Conservation (phyloP, 352 stramenopile species). For the Globisporangium nagaii region DNA sequence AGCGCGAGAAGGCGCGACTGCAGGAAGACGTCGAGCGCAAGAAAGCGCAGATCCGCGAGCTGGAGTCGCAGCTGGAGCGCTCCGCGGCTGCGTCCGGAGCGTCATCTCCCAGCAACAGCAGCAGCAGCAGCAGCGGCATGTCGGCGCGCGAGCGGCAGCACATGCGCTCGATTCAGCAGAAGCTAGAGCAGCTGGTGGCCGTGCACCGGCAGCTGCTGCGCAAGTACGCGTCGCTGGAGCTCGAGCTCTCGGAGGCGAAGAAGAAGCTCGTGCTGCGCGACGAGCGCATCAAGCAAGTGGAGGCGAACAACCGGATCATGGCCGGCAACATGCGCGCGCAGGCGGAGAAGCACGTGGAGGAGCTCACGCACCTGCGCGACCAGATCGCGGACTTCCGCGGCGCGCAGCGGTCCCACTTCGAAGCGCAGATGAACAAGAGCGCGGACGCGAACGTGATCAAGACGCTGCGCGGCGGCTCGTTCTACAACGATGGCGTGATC, state of each 20-base stretch:
- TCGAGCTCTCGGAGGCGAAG: conserved; percentile 82
- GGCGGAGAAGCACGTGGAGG: conserved; percentile 84
- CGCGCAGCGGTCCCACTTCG: conserved; percentile 71
- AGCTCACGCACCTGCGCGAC: conserved; percentile 81
- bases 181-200: conserved; percentile 87
- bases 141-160: conserved; percentile 78
- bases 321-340: conserved; percentile 85
- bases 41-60: conserved; percentile 45
- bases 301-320: conserved; percentile 85
- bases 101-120: conserved; percentile 21
- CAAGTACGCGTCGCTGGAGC: conserved; percentile 88
- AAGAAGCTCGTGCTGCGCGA: conserved; percentile 88
- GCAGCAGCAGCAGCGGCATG: conserved; percentile 42
- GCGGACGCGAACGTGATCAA: conserved; percentile 43
- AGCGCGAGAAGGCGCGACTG: conserved; percentile 57
- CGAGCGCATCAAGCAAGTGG: conserved; percentile 88
- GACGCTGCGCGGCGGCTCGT: conserved; percentile 57
- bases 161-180: conserved; percentile 88
- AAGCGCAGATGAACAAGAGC: conserved; percentile 54
- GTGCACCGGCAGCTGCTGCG: conserved; percentile 87
- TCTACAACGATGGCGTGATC: conserved; percentile 65
- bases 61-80: conserved; percentile 54
- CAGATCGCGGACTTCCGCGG: conserved; percentile 81
- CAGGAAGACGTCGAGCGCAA: conserved; percentile 70
- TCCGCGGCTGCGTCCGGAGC: conserved; percentile 7